These are phyloP conservation scores for Capsicum pubescens DNA, from an alignment of 257 asterid species.

Conservation along the genomic window DNA sequence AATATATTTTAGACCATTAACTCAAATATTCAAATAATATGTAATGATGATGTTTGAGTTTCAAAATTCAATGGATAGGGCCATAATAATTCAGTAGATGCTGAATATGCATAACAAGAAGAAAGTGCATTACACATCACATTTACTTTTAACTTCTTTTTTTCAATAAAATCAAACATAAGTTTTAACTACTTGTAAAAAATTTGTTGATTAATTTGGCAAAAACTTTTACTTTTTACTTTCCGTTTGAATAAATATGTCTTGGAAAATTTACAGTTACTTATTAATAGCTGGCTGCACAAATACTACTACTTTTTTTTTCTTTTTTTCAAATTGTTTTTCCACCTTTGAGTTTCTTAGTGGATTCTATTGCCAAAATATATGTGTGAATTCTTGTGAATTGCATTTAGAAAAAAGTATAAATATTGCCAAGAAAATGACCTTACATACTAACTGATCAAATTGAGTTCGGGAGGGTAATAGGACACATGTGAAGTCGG, in stretches of 20 bases:
- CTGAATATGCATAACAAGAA: background rate
- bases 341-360: background rate
- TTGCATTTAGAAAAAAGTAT: background rate
- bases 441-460: background rate
- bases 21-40: background rate
- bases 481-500: too few species aligned
- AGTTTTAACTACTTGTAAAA: background rate
- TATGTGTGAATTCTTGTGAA: background rate
- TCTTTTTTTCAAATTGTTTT: background rate
- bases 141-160: background rate
- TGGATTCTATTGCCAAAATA: conserved; percentile 17
- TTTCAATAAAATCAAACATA: background rate
- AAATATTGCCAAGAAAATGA: background rate
- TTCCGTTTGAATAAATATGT: conserved; percentile 2
- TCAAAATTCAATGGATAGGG: too few species aligned
- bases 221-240: background rate
- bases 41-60: background rate
- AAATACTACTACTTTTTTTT: background rate
- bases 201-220: conserved; percentile 6
- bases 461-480: too few species aligned
- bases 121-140: conserved; percentile 23
- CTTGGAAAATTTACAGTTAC: conserved; percentile 3
- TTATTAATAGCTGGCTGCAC: conserved; percentile 12
- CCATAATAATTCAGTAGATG: too few species aligned
- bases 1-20: too few species aligned